Conservation (phyloP, 306 rosid genomes). For the Gillenia trifoliata region DNA sequence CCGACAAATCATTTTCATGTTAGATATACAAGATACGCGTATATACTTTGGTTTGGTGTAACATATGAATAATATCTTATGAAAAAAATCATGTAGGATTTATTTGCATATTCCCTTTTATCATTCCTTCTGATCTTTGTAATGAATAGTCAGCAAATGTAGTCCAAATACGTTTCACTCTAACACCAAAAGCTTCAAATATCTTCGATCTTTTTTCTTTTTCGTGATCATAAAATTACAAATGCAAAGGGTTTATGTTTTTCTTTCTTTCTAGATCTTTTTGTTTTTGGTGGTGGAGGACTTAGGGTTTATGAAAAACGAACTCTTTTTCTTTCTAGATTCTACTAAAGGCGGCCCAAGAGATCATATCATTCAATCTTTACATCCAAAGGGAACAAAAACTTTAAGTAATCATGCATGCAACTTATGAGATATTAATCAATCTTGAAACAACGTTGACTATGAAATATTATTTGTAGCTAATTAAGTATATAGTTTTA, state of each 20-base stretch:
- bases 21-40: neutral
- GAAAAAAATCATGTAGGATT: neutral
- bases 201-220: neutral
- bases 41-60: neutral
- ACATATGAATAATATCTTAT: neutral
- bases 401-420: neutral
- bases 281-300: neutral
- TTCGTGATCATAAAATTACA: neutral
- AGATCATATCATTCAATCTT: neutral
- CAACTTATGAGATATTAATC: neutral
- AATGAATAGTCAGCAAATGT: conserved; percentile 14
- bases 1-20: neutral
- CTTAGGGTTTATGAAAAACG: neutral
- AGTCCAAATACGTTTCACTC: conserved; percentile 28
- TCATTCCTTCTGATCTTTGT: neutral
- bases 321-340: neutral
- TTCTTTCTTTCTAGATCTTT: neutral
- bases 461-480: too few species aligned
- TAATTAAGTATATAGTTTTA: too few species aligned
- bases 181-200: conserved; percentile 5
- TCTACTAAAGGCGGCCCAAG: neutral
- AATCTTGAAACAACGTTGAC: too few species aligned
- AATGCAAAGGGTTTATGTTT: neutral
- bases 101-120: conserved; percentile 15
- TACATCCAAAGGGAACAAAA: neutral